Base-by-base conservation (phyloP, 192 early-diverging fungal genomes). In the Entophlyctis helioformis region DNA sequence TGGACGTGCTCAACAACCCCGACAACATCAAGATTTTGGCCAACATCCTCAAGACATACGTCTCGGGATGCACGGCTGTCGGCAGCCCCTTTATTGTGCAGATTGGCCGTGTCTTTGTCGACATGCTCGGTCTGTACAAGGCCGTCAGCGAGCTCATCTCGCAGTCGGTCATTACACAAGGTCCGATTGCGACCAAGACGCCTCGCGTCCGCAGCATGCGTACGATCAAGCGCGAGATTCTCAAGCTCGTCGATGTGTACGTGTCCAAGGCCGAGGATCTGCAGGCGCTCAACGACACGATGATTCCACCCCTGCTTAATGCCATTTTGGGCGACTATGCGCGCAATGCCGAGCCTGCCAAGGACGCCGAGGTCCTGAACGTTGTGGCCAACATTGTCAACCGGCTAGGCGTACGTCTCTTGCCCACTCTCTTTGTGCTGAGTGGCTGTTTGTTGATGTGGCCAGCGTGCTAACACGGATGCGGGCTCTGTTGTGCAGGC, bases 21-120 rank as follows among this genome's bases (percentile, higher is more conserved):
- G 84, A 89, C 42, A 69, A 45, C 21, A 74, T 96, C 51, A 96
- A 96, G 64, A 67, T 88, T 15, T 66, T 99, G 28, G 80, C 78
- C 36, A 93, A 94, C 54, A 82, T 99, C 23, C 69, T 99, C 53
- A 95, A 95, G 56, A 93, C 86, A 6, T 97, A 99, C 63, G 87
- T 96, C 0, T 70, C 91, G 3, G 89, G 89, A 3, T 94, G 92
- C 54, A 68, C 66, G 11, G 84, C 93, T 0, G 71, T 96, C 40
- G 96, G 96, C 41, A 62, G 82, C 26, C 81, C 85, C 1, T 99
- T 87, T 64, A 74, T 88, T 31, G 62, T 77, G 22, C 96, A 99
- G 63, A 76, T 97, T 36, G 83, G 81, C 24, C 76, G 79, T 43
- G 92, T 90, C 32, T 99, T 87, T 58, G 68, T 85, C 36, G 91